A percentile compares a stretch with the other conserved stretches of the same genome.
Conservation (phyloP, 202 grass and related monocot species). For the Saccharum hybrid region DNA sequence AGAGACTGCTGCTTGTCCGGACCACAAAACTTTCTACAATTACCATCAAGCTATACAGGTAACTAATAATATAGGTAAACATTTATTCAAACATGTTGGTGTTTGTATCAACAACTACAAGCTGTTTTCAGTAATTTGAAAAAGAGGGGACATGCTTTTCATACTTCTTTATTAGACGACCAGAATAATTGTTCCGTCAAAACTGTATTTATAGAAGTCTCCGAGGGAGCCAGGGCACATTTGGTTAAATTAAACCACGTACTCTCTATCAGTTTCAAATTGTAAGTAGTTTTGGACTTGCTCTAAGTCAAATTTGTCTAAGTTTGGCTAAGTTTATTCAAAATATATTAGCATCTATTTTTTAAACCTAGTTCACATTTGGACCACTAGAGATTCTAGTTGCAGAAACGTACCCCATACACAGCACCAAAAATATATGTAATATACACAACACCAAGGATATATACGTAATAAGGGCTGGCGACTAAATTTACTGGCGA, state of each 20-base stretch:
- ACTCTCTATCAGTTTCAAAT: not conserved
- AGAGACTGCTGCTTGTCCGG: not conserved
- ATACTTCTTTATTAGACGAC: not conserved
- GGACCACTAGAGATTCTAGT: too few species aligned
- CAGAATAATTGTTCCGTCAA: not conserved
- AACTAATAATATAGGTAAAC: not conserved
- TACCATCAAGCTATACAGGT: conserved; percentile 38
- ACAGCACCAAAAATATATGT: too few species aligned
- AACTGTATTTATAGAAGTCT: not conserved
- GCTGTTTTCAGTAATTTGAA: not conserved
- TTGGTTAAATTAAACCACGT: not conserved
- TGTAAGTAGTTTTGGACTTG: not conserved
- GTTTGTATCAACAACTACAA: not conserved
- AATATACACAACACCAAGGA: too few species aligned
- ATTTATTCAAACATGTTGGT: not conserved
- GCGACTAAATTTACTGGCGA: too few species aligned
- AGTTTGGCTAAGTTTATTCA: not conserved
- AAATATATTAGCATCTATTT: not conserved
- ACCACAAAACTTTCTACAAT: conserved; percentile 27
- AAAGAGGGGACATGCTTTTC: not conserved
- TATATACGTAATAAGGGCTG: too few species aligned
- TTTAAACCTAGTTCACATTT: too few species aligned
- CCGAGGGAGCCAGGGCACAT: too few species aligned
- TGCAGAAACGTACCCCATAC: too few species aligned
- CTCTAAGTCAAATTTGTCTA: not conserved